Evolutionary conservation across 441 rosid species (phyloP).

Genomic region (Codiaeum variegatum): DNA sequence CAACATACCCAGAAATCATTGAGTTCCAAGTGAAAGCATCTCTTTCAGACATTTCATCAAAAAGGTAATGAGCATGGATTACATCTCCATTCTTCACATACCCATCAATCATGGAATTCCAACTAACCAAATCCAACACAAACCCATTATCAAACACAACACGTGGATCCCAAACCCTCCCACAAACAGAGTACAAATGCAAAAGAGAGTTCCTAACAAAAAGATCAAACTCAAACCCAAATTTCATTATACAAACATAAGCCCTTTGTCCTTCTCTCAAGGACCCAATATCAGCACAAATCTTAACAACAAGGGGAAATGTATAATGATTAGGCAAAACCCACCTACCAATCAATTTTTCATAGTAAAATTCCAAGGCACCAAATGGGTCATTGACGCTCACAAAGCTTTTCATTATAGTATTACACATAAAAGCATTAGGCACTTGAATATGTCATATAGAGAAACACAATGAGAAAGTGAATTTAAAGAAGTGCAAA

Average conservation of each 20-base stretch:
- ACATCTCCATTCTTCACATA: slow-evolving; percentile 47
- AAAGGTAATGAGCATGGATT: slow-evolving; percentile 40
- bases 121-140: slow-evolving; percentile 43
- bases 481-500: slow-evolving; percentile 34
- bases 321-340: slow-evolving; percentile 51
- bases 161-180: slow-evolving; percentile 35
- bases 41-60: slow-evolving; percentile 46
- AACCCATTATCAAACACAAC: slow-evolving; percentile 46
- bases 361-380: slow-evolving; percentile 52
- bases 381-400: slow-evolving; percentile 27
- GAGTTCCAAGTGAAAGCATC: slow-evolving; percentile 62
- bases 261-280: slow-evolving; percentile 48
- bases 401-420: slow-evolving; percentile 40
- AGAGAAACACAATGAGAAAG: slow-evolving; percentile 37
- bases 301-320: slow-evolving; percentile 49
- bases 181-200: slow-evolving; percentile 48
- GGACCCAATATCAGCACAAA: slow-evolving; percentile 41
- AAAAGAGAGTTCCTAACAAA: slow-evolving; percentile 58
- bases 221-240: slow-evolving; percentile 51
- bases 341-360: slow-evolving; percentile 40
- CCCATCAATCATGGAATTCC: slow-evolving; percentile 67
- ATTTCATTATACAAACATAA: slow-evolving; percentile 35
- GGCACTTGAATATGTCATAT: slow-evolving; percentile 40
- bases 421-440: slow-evolving; percentile 60
- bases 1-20: slow-evolving; percentile 51